Evolutionary conservation across 495 filamentous ascomycete species (phyloP).

Genomic region (Daldinia childiae): DNA sequence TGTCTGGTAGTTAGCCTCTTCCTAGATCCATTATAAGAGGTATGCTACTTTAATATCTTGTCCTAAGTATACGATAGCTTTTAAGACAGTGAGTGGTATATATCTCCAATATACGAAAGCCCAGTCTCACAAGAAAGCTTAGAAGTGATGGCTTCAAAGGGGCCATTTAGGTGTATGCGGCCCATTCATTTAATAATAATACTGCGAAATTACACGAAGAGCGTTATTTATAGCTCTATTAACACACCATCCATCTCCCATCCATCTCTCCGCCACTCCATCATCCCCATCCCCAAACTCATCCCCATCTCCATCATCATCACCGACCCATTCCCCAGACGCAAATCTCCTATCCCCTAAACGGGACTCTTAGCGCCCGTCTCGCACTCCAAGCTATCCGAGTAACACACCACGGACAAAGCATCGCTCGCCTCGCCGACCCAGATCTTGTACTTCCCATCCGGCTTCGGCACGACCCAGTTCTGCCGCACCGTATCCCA

Average conservation of each 20-base stretch:
- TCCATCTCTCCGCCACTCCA: neutral
- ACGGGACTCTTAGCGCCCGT: constrained; percentile 45
- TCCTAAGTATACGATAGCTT: neutral
- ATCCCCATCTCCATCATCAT: too few species aligned
- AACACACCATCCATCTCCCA: neutral
- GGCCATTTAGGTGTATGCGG: neutral
- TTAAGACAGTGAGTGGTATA: neutral
- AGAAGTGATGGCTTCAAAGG: neutral
- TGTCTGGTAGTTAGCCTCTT: neutral
- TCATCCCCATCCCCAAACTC: neutral
- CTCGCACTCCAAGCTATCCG: constrained; percentile 51
- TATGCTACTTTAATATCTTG: neutral
- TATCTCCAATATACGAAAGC: neutral
- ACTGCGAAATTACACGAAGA: neutral
- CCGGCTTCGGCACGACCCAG: constrained; percentile 65
- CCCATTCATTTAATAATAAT: neutral
- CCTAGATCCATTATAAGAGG: neutral
- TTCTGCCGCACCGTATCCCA: constrained; percentile 77
- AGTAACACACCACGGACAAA: constrained; percentile 52
- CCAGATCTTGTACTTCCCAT: constrained; percentile 51
- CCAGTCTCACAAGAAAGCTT: neutral
- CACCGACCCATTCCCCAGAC: neutral
- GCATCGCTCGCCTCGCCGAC: constrained; percentile 56
- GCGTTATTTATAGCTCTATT: neutral
- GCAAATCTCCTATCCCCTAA: constrained; percentile 17